Evolutionary conservation across 2,329 filamentous ascomycete species (phyloP).

Genomic region (Botrytis deweyae): DNA sequence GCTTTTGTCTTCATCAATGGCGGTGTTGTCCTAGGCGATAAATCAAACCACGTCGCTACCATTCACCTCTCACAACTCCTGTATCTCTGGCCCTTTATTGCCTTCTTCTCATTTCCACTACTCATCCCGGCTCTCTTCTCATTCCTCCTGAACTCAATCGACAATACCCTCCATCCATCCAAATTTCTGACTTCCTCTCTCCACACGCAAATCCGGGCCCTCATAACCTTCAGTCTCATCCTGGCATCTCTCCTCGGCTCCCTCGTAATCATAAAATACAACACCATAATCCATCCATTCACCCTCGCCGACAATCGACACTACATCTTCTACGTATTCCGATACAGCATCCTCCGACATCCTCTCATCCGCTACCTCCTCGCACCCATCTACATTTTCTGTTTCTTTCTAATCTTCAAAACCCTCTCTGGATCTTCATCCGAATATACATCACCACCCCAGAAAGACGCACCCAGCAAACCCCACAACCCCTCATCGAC

Average conservation of each 20-base stretch:
- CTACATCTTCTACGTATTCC: slow-evolving; percentile 96
- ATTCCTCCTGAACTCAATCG: slow-evolving; percentile 40
- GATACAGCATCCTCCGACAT: slow-evolving; percentile 71
- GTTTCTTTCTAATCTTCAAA: slow-evolving; percentile 67
- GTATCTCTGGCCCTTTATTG: slow-evolving; percentile 88
- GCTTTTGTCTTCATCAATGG: slow-evolving; percentile 84
- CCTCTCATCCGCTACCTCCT: slow-evolving; percentile 64
- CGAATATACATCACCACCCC: not conserved
- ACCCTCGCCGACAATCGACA: slow-evolving; percentile 95
- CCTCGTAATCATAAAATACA: slow-evolving; percentile 63
- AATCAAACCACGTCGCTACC: slow-evolving; percentile 88
- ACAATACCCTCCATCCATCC: slow-evolving; percentile 35
- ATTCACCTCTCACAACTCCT: slow-evolving; percentile 90
- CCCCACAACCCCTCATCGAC: not conserved
- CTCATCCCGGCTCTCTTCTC: slow-evolving; percentile 53
- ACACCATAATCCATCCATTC: slow-evolving; percentile 94
- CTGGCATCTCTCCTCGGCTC: not conserved
- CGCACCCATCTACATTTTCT: slow-evolving; percentile 67
- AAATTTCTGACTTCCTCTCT: slow-evolving; percentile 32
- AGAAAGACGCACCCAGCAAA: not conserved
- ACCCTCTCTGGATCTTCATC: slow-evolving; percentile 51
- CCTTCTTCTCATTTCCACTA: slow-evolving; percentile 86
- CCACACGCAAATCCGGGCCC: not conserved
- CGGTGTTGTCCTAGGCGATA: slow-evolving; percentile 91
- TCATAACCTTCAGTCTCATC: not conserved